These are phyloP conservation scores for Chenopodium formosanum DNA, from an alignment of 148 eudicot genomes.

Conservation along the genomic window DNA sequence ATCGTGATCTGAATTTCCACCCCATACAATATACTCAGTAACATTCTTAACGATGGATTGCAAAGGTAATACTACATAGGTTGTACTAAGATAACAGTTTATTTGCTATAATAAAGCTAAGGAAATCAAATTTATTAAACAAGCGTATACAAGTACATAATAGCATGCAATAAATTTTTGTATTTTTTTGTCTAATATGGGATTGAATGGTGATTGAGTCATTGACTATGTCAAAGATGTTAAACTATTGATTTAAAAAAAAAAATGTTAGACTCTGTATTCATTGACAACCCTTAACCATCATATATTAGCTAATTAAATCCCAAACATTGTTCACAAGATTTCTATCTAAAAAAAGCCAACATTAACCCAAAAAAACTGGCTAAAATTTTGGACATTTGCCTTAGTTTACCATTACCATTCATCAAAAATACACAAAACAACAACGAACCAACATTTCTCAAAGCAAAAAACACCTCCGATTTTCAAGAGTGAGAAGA, in stretches of 20 bases:
- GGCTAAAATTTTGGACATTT: conserved; percentile 24
- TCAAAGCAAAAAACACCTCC: conserved; percentile 22
- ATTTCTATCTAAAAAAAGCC: conserved; percentile 21
- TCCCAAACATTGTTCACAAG: neutral
- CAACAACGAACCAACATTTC: conserved; percentile 5
- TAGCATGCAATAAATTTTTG: neutral
- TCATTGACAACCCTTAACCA: conserved; percentile 4
- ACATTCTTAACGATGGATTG: no score
- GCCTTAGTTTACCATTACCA: conserved; percentile 23
- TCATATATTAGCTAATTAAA: conserved; percentile 18
- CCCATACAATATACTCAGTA: no score
- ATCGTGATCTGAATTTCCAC: no score
- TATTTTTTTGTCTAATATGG: neutral
- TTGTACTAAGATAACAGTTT: no score
- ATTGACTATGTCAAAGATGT: neutral
- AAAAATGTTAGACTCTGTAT: neutral
- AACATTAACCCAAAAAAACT: conserved; percentile 28
- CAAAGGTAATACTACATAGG: no score
- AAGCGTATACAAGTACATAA: no score
- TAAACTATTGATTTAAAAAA: neutral
- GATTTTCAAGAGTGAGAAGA: conserved; percentile 28
- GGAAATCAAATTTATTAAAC: no score
- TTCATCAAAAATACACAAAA: conserved; percentile 21
- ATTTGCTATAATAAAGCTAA: no score
- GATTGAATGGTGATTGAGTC: neutral